Evolutionary conservation across 164 flowering plant genomes (phyloP).

Genomic region (Euptelea pleiosperma): DNA sequence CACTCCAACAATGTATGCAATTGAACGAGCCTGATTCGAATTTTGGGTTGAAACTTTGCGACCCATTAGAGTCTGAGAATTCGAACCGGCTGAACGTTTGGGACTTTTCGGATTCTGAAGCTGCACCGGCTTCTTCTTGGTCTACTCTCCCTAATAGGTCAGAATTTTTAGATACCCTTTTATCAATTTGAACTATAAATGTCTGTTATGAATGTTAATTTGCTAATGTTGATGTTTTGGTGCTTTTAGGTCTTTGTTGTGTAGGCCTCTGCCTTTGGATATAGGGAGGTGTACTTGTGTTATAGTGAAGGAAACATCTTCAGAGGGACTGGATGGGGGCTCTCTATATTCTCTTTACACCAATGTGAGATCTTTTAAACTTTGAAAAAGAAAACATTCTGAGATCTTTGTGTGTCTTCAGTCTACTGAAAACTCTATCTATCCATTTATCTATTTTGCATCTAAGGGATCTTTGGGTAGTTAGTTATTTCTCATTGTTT

Average conservation of each 20-base stretch:
- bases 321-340: constrained; percentile 53
- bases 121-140: constrained; percentile 98
- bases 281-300: constrained; percentile 88
- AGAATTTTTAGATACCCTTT: not conserved
- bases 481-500: too few relatives aligned
- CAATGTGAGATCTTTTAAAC: constrained; percentile 45
- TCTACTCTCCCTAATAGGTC: constrained; percentile 85
- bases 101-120: constrained; percentile 91
- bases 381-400: too few relatives aligned
- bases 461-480: too few relatives aligned
- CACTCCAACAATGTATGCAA: constrained; percentile 71
- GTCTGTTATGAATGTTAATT: not conserved
- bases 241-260: constrained; percentile 66
- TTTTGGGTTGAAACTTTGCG: constrained; percentile 45
- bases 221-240: constrained; percentile 5
- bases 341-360: constrained; percentile 73
- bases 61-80: constrained; percentile 37
- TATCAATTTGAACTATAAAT: not conserved
- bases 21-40: constrained; percentile 50
- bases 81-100: constrained; percentile 50
- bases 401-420: not conserved
- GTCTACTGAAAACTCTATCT: too few relatives aligned
- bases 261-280: constrained; percentile 82
- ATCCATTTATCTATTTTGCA: too few relatives aligned
- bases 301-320: constrained; percentile 65